Base-by-base conservation (phyloP, 2,329 filamentous ascomycete genomes). In the Trichoderma gracile region DNA sequence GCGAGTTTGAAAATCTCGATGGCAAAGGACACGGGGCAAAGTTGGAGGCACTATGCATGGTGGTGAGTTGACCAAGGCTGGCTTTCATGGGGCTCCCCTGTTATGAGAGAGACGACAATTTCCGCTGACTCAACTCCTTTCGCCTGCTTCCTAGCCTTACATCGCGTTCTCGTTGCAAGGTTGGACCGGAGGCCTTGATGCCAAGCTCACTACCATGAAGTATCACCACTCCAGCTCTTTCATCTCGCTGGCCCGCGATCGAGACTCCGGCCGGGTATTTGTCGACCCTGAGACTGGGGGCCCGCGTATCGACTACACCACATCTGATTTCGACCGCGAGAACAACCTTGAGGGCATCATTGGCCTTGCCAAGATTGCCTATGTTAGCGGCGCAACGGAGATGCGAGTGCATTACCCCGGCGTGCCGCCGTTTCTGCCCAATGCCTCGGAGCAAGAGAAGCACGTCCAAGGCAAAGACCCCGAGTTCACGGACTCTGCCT, bases 1-100 rank as follows among this genome's bases (percentile, higher is more conserved):
- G 83, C 49, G 87, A 90, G 61, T 92, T 93, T 69, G 90, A 96
- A 68, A 89, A 97, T 69, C 81, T 93, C 0, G 92, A 97, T 73
- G 85, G 86, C 6, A 81, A 87, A 47, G 92, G 92, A 64, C 92
- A 97, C 71, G 94, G 94, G 45, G 82, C 84, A 55, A 96, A 96
- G 75, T 80, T 97, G 30, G 93, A 97, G 79, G 82, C 87, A 10
- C 86, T 86, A 1, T 85, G 84, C 71, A 93, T 95, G 89, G 69
- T 87, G 63, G 82, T 84, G 72, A 71, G 81, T 73, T 33, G 46
- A 43, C 38, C 23, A 43, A 33, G n/a, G 38, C 10, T 3, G 3
- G 19, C 33, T 12, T 14, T 14, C 33, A 38, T 38, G 33, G 33
- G 3, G 12, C 33, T 38, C 33, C 33, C 33, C 5, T 38, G 33